Evolutionary conservation across 371 early-diverging fungal genomes (phyloP), one percentile per base, ranked within the genome.

Genomic region (Syncephalastrum racemosum): DNA sequence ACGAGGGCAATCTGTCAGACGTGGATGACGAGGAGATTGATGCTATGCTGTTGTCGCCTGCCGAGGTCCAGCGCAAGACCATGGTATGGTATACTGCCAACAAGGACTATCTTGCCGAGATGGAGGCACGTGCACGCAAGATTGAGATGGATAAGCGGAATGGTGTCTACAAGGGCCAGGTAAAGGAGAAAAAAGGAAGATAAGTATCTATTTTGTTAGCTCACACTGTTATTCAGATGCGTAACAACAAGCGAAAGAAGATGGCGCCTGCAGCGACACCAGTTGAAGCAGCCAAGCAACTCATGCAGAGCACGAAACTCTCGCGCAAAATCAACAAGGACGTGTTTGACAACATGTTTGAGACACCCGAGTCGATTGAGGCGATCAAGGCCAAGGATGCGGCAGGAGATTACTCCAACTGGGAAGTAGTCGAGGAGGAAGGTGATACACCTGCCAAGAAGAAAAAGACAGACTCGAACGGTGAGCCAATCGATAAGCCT

Each of bases 291-390:
- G 87, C 93, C 19, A 91, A 90, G 60, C 85, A 85, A 39, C 66
- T 89, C 25, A 61, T 92, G 23, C 64, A 70, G 2, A 73, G 75
- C 36, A 87, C 86, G 46, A 79, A 87, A 47, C 67, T 93, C 47
- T 95, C 96, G 1, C 92, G 90, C 57, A 95, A 95, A 66, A 93
- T 96, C 65, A 95, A 95, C 64, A 92, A 93, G 66, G 86, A 81
- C 1, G 86, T 90, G 0, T 71, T 95, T 56, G 86, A 90, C 20
- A 81, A 82, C 36, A 83, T 93, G 61, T 87, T 92, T 59, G 87
- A 84, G 46, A 73, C 82, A 45, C 69, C 74, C 41, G 72, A 81
- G 54, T 45, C 77, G 7, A 54, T 84, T 63, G 64, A 62, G 46
- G 58, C 75, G 59, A 58, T 82, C 56, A 65, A 82, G 60, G 58